A percentile compares a stretch with the other conserved stretches of the same genome.
phyloP scores from a whole-genome alignment of 208 protist species.

The Wallacemonas collosoma region DNA sequence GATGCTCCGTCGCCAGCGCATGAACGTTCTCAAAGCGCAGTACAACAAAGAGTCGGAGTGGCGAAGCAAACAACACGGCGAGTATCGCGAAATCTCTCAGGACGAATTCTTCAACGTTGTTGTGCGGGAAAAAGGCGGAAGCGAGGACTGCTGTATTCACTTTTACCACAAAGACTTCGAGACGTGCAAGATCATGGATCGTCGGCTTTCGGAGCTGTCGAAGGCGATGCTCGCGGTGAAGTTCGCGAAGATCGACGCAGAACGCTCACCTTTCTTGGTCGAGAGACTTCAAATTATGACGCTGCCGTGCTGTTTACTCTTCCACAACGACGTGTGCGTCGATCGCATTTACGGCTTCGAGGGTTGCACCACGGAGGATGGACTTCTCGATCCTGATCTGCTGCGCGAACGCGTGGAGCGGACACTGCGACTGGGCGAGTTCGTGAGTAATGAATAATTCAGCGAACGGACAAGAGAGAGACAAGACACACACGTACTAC shows the following conservation, averaged over 20 bases:
- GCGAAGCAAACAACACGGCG: constrained; percentile 89
- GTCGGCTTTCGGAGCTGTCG: constrained; percentile 87
- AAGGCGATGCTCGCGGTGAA: constrained; percentile 80
- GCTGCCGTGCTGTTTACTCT: constrained; percentile 93
- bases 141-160: constrained; percentile 85
- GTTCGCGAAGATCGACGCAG: constrained; percentile 95
- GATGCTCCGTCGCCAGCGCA: constrained; percentile 66
- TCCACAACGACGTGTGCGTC: constrained; percentile 93
- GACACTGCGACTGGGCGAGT: constrained; percentile 27
- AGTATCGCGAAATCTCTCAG: constrained; percentile 93
- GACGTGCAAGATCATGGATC: constrained; percentile 95
- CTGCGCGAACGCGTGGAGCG: constrained; percentile 71
- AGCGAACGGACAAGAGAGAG: background rate
- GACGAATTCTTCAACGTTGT: constrained; percentile 94
- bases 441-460: constrained; percentile 8
- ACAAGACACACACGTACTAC: too few species aligned
- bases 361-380: constrained; percentile 79
- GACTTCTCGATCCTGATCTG: constrained; percentile 80
- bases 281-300: constrained; percentile 90
- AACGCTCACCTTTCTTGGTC: constrained; percentile 94
- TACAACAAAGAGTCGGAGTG: constrained; percentile 77
- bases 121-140: constrained; percentile 91
- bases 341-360: constrained; percentile 97
- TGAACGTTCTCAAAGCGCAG: constrained; percentile 55
- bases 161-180: constrained; percentile 97